These are phyloP conservation scores for Toxicodendron radicans DNA, from an alignment of 345 rosid genomes.

Conservation along the genomic window DNA sequence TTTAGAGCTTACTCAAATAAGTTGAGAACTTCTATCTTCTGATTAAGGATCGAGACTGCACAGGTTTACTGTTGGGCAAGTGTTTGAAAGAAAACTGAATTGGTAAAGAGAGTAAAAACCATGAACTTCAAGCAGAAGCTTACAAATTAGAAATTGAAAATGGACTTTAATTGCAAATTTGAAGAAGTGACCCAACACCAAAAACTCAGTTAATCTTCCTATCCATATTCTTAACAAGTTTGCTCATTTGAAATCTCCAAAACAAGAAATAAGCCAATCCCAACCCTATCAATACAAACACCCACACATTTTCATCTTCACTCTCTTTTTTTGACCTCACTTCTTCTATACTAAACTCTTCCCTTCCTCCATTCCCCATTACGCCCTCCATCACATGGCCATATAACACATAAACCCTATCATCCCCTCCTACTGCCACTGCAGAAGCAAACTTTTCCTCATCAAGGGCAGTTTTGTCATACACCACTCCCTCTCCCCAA, in stretches of 20 bases:
- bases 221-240: slow-evolving; percentile 55
- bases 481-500: slow-evolving; percentile 74
- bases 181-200: background rate
- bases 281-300: slow-evolving; percentile 60
- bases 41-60: no score
- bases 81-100: no score
- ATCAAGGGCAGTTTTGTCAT: slow-evolving; percentile 66
- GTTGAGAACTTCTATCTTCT: no score
- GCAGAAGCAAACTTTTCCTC: slow-evolving; percentile 55
- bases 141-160: no score
- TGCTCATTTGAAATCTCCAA: slow-evolving; percentile 82
- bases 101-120: no score
- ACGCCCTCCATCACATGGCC: slow-evolving; percentile 62
- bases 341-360: slow-evolving; percentile 59
- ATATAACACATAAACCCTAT: slow-evolving; percentile 71
- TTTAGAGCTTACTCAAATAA: no score
- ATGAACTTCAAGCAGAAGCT: no score
- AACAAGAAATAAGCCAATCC: slow-evolving; percentile 74
- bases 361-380: slow-evolving; percentile 31
- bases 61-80: no score
- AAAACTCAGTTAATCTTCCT: slow-evolving; percentile 40
- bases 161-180: no score
- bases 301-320: slow-evolving; percentile 57
- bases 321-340: slow-evolving; percentile 54
- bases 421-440: slow-evolving; percentile 56